Conservation (phyloP, 2,329 filamentous ascomycete species). For the Parastagonospora avenae region DNA sequence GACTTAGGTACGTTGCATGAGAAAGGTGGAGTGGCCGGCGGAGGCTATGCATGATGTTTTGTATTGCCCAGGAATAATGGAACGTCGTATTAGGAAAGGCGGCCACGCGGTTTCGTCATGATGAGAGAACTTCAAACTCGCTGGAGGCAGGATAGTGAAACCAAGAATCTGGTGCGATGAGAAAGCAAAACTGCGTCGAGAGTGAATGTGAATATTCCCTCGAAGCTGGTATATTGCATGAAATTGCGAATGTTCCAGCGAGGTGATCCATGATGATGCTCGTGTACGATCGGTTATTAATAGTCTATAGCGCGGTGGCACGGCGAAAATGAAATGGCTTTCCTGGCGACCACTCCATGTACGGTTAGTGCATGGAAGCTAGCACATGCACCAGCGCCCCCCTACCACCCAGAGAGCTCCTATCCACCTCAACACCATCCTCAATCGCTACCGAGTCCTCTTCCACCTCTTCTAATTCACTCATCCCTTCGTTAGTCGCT, state of each 20-base stretch:
- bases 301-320: neutral
- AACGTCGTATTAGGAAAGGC: conserved; percentile 1
- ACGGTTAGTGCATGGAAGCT: neutral
- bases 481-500: conserved; percentile 42
- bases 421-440: conserved; percentile 18
- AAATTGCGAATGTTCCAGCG: too few relatives aligned
- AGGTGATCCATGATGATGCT: too few relatives aligned
- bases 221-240: too few relatives aligned
- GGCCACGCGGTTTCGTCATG: neutral
- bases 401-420: neutral
- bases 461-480: conserved; percentile 11
- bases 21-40: neutral
- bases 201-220: too few relatives aligned
- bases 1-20: neutral
- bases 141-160: too few relatives aligned
- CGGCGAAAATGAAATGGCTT: too few relatives aligned
- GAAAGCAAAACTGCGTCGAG: too few relatives aligned
- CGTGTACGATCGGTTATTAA: neutral
- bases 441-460: conserved; percentile 6
- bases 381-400: neutral
- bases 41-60: conserved; percentile 2
- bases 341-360: too few relatives aligned
- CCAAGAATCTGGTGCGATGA: too few relatives aligned
- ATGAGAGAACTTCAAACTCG: neutral
- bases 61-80: neutral